Evolutionary conservation across 139 green algal genomes (phyloP).

Genomic region (Desmodesmus armatus): DNA sequence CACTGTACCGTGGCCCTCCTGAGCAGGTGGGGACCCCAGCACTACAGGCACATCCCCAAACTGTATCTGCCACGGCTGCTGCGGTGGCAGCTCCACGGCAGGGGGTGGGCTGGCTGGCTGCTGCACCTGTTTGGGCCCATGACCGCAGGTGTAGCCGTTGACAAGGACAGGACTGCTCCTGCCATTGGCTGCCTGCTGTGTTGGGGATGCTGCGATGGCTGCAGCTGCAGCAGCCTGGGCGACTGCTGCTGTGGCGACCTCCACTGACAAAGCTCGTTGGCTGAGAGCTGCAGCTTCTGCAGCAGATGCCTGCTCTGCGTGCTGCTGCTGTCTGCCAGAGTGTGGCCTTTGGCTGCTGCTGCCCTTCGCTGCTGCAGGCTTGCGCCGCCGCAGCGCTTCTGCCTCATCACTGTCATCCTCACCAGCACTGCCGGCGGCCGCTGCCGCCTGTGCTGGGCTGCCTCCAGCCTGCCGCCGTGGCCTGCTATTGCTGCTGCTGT

Average conservation of each 20-base stretch:
- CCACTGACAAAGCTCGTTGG: neutral
- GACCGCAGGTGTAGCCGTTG: neutral
- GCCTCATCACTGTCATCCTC: neutral
- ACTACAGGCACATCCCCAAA: constrained; percentile 31
- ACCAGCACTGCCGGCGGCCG: neutral
- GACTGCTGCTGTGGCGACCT: neutral
- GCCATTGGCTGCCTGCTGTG: neutral
- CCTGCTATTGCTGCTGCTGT: neutral
- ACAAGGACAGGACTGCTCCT: neutral
- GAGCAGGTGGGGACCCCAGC: neutral
- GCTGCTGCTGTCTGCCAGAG: neutral
- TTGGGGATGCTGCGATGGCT: neutral
- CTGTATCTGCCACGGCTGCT: constrained; percentile 1
- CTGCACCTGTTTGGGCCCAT: neutral
- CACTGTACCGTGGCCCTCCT: no score
- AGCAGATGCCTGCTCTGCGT: neutral
- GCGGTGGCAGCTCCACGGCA: neutral
- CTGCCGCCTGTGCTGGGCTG: neutral
- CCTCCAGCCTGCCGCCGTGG: neutral
- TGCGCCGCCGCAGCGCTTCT: constrained; percentile 33
- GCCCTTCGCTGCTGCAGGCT: neutral
- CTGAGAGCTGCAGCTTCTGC: no score
- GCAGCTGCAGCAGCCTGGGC: neutral
- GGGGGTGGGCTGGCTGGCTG: neutral
- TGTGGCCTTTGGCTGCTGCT: neutral